These are phyloP conservation scores for Russula virescens DNA, from an alignment of 768 basidiomycete species.

Conservation along the genomic window DNA sequence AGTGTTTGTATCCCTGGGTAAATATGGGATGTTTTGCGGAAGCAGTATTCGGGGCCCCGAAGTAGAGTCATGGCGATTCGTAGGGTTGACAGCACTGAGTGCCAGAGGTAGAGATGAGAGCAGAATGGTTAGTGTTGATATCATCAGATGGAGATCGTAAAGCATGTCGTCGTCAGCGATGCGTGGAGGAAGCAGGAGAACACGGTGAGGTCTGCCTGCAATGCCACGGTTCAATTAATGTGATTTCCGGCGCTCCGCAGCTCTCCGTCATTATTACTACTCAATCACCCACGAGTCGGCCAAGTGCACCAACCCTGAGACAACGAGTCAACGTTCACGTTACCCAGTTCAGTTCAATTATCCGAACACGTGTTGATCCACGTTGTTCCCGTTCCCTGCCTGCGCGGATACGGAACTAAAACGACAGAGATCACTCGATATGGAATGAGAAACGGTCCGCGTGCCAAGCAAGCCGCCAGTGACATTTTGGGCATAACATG, in stretches of 20 bases:
- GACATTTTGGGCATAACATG: slow-evolving; percentile 26
- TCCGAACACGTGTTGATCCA: not conserved
- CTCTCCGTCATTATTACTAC: too few relatives aligned
- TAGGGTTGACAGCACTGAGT: not conserved
- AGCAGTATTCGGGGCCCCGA: not conserved
- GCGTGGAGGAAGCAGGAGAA: not conserved
- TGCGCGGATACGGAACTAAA: slow-evolving; percentile 7
- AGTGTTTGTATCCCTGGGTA: slow-evolving; percentile 9
- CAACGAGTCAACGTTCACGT: too few relatives aligned
- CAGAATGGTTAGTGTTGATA: slow-evolving; percentile 17
- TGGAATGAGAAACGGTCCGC: not conserved
- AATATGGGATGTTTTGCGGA: slow-evolving; percentile 3
- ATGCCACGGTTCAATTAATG: not conserved
- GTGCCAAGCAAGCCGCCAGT: not conserved
- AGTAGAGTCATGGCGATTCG: not conserved
- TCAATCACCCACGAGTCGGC: too few relatives aligned
- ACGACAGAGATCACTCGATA: not conserved
- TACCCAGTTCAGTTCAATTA: too few relatives aligned
- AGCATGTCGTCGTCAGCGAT: slow-evolving; percentile 21
- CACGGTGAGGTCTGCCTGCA: not conserved
- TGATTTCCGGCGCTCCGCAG: not conserved
- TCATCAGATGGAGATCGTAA: slow-evolving; percentile 22
- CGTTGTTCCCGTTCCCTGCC: not conserved
- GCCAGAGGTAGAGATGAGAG: not conserved
- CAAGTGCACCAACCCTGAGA: not conserved